Base-by-base conservation (phyloP, 2,329 filamentous ascomycete genomes). In the Acephala macrosclerotiorum region DNA sequence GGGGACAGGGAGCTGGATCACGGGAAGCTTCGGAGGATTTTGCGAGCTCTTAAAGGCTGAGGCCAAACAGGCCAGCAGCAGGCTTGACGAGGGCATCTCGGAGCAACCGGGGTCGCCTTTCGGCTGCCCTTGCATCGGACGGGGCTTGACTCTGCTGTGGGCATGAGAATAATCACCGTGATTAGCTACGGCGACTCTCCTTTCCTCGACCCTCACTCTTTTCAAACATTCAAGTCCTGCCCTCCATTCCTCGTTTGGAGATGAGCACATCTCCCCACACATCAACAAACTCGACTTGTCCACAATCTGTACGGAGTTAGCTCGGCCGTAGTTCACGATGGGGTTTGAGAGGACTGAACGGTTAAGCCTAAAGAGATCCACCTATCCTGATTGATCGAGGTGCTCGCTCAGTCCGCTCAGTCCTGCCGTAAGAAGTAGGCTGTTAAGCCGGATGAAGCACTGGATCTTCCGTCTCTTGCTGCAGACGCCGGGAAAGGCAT, bases 381-480 rank as follows among this genome's bases (percentile, higher is more conserved):
- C 61, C 60, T 47, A 49, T 58, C 57, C 22, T 56, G 22, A 59
- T 63, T 33, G n/a, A 58, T 47, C 33, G 18, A 36, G 49, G 22
- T 11, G 51, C 35, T 36, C 55, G 45, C 56, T 26, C 56, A 59
- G 18, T 56, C n/a, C 42, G 26, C 38, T 55, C 61, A 59, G 56
- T 64, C 63, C 59, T 63, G 51, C 64, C 61, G 55, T 36, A 58
- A 53, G 38, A 62, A 61, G 63, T 49, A 70, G 69, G 51, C 69
- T 71, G 63, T 71, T 68, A 16, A 49, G 55, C 51, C 69, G 68
- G 68, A 61, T 69, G 67, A 68, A 68, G 65, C 58, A 12, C 20
- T 63, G 62, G 58, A 65, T 67, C 60, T 68, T 68, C 64, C 62
- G 60, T 51, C 53, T 49, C 16, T n/a, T 47, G 36, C 58, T 55